A percentile compares a stretch with the other conserved stretches of the same genome.
phyloP scores from a whole-genome alignment of 2,329 filamentous ascomycete species.

The Coniella lustricola region DNA sequence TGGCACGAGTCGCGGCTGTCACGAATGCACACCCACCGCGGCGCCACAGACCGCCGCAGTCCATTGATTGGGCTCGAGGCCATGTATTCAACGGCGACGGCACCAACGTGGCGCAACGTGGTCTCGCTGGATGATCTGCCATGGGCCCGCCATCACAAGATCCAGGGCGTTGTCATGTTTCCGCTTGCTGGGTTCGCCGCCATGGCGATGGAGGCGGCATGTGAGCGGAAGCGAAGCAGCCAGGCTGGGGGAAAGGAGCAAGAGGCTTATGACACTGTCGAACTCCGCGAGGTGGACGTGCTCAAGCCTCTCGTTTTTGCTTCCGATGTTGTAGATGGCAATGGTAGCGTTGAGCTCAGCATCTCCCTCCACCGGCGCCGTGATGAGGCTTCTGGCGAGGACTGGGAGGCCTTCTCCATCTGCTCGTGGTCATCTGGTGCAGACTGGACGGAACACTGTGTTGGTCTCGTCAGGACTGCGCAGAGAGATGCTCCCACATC shows the following conservation, averaged over 20 bases:
- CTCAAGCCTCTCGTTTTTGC: slow-evolving; percentile 39
- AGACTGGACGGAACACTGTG: slow-evolving; percentile 53
- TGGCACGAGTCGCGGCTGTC: slow-evolving; percentile 29
- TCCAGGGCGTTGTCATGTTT: slow-evolving; percentile 50
- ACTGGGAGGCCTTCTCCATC: slow-evolving; percentile 51
- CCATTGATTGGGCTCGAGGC: slow-evolving; percentile 41
- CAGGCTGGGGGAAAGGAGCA: slow-evolving; percentile 24
- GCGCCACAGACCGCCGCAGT: slow-evolving; percentile 28
- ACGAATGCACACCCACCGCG: slow-evolving; percentile 32
- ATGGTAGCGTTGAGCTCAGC: slow-evolving; percentile 33
- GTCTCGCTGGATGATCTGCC: slow-evolving; percentile 42
- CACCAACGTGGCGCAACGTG: slow-evolving; percentile 43
- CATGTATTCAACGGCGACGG: slow-evolving; percentile 36
- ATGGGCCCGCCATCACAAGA: slow-evolving; percentile 51
- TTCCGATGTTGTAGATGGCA: slow-evolving; percentile 34
- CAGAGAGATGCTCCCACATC: slow-evolving; percentile 36
- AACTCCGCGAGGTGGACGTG: slow-evolving; percentile 40
- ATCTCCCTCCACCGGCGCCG: slow-evolving; percentile 37
- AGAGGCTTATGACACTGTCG: slow-evolving; percentile 28
- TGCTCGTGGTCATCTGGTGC: slow-evolving; percentile 44
- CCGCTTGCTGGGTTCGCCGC: slow-evolving; percentile 46
- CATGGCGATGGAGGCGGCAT: slow-evolving; percentile 43
- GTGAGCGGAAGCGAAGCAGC: slow-evolving; percentile 2
- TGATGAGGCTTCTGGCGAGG: slow-evolving; percentile 35
- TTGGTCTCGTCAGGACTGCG: slow-evolving; percentile 40